Base-by-base conservation (phyloP, 495 filamentous ascomycete genomes). In the Hypoxylon fuscum region DNA sequence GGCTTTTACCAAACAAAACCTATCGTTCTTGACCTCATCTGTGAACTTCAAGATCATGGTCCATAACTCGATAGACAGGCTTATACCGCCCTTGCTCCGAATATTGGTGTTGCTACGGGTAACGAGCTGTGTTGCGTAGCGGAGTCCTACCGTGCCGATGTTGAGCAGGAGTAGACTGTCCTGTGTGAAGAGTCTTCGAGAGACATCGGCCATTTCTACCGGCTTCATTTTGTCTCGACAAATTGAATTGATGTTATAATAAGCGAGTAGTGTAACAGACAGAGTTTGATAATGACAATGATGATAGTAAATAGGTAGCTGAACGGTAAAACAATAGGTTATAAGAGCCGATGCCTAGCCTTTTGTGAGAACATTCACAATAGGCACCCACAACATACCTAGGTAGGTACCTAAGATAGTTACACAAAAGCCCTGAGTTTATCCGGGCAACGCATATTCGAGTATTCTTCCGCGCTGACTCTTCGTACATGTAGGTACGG, bases 61-160 rank as follows among this genome's bases (percentile, higher is more conserved):
- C 55, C 55, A 59, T 44, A 51, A 27, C 38, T 59, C 45, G 25
- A 25, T 43, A 1, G 46, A 46, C 38, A 59, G 22, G n/a, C 4
- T 20, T 18, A 49, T 51, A 35, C 55, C 55, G 43, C 55, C 55
- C 38, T 59, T 59, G 38, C 55, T 51, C 20, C 37, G 45, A 37
- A 59, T 43, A 23, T 15, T 14, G 35, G 7, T 34, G 27, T 18
- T 20, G n/a, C 14, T 2, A 27, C 27, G 38, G 29, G 37, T 25
- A 29, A 59, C 25, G 20, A 59, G 37, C 37, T 29, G 37, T 50
- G 10, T 59, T 46, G 15, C 35, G 44, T 58, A 58, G 25, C 45
- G 34, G 37, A 22, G 32, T 11, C 55, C 35, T 17, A 43, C 1
- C 17, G 0, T 32, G 37, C 6, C 22, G 45, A 18, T 35, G 34